phyloP scores from a whole-genome alignment of 768 basidiomycete genomes.

The Auricularia sp. region DNA sequence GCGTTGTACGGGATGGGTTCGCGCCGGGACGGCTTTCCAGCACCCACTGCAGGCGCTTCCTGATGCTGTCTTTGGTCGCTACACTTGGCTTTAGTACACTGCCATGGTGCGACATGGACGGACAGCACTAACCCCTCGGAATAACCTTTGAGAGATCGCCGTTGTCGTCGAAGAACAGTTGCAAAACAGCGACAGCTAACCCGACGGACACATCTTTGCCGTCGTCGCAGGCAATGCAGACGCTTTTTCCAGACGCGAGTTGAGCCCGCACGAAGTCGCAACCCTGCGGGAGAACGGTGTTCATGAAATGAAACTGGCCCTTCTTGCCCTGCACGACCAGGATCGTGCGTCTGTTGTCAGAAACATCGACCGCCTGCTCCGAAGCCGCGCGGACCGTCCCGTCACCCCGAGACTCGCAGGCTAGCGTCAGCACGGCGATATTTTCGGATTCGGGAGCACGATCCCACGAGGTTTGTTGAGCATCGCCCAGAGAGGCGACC shows the following conservation, averaged over 20 bases:
- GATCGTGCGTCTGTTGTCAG: too few relatives aligned
- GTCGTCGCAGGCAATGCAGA: slow-evolving; percentile 44
- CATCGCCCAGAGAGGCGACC: neutral
- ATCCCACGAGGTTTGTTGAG: neutral
- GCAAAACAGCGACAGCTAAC: slow-evolving; percentile 47
- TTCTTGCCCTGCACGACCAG: slow-evolving; percentile 34
- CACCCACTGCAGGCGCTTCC: slow-evolving; percentile 76
- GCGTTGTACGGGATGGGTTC: slow-evolving; percentile 74
- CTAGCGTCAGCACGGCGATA: too few relatives aligned
- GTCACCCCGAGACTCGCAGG: too few relatives aligned
- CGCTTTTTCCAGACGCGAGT: slow-evolving; percentile 24
- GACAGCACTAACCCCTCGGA: too few relatives aligned
- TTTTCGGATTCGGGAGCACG: too few relatives aligned
- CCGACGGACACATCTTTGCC: slow-evolving; percentile 59
- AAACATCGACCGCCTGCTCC: too few relatives aligned
- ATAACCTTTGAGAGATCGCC: slow-evolving; percentile 24
- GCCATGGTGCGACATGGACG: too few relatives aligned
- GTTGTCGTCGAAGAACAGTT: slow-evolving; percentile 45
- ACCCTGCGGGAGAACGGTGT: slow-evolving; percentile 36
- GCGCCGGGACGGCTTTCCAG: slow-evolving; percentile 61
- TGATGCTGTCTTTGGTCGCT: slow-evolving; percentile 52
- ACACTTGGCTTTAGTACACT: neutral
- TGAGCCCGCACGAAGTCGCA: slow-evolving; percentile 34
- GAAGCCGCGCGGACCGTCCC: too few relatives aligned
- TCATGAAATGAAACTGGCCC: slow-evolving; percentile 40